These are phyloP conservation scores for Blastobotrys arbuscula DNA, from an alignment of 1,139 yeast species.

Conservation along the genomic window DNA sequence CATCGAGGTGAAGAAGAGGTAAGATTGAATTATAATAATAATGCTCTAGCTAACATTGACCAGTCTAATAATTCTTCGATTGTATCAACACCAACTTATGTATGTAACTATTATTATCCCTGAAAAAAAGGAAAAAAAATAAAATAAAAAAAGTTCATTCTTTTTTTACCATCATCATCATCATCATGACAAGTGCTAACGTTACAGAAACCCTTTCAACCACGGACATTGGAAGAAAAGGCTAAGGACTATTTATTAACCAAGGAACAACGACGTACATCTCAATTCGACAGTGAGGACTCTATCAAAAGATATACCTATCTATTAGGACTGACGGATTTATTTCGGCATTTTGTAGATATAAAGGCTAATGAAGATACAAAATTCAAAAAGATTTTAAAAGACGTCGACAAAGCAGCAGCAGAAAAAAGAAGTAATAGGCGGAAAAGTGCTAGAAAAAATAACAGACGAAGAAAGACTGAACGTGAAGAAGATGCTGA, in stretches of 20 bases:
- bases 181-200: too few species aligned
- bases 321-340: conserved; percentile 73
- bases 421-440: conserved; percentile 14
- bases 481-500: conserved; percentile 89
- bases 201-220: conserved; percentile 10
- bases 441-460: conserved; percentile 25
- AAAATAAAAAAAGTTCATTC: background rate
- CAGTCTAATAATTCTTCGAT: conserved; percentile 8
- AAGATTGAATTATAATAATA: background rate
- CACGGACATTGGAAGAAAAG: conserved; percentile 17
- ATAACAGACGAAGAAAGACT: conserved; percentile 31
- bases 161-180: background rate
- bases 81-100: conserved; percentile 5
- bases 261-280: conserved; percentile 11
- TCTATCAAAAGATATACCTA: conserved; percentile 67
- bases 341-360: conserved; percentile 87
- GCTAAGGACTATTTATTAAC: conserved; percentile 17
- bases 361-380: conserved; percentile 73
- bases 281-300: conserved; percentile 18
- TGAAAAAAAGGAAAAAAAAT: background rate
- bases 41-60: too few species aligned
- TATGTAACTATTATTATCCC: background rate
- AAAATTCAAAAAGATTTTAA: conserved; percentile 54
- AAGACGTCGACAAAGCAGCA: conserved; percentile 46
- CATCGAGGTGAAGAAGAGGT: background rate